A percentile compares a stretch with the other conserved stretches of the same genome.
phyloP scores from a whole-genome alignment of 192 early-diverging fungal genomes.

The Entomortierella lignicola region DNA sequence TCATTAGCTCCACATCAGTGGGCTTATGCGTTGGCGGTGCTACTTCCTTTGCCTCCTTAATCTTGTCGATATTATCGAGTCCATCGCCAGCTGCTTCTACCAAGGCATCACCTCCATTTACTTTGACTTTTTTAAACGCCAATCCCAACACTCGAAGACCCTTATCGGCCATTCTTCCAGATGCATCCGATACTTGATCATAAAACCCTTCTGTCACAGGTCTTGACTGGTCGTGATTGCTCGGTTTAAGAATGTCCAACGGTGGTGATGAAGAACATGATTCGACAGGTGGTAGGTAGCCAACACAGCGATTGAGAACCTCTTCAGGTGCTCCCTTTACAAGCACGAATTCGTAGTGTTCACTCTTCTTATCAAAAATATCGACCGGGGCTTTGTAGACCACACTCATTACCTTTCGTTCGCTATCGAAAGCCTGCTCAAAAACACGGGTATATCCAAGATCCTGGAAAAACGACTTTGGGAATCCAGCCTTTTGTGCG shows the following conservation, averaged over 20 bases:
- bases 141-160: slow-evolving; percentile 93
- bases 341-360: slow-evolving; percentile 68
- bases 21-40: slow-evolving; percentile 33
- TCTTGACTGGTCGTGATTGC: slow-evolving; percentile 45
- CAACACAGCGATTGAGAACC: slow-evolving; percentile 76
- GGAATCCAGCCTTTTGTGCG: slow-evolving; percentile 83
- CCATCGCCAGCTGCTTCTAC: slow-evolving; percentile 22
- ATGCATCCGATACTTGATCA: slow-evolving; percentile 70
- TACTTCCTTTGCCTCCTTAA: slow-evolving; percentile 65
- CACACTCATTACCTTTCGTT: slow-evolving; percentile 96
- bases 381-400: slow-evolving; percentile 65
- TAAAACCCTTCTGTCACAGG: slow-evolving; percentile 72
- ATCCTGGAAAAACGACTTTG: slow-evolving; percentile 71
- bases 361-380: not conserved
- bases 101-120: slow-evolving; percentile 30
- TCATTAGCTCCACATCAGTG: slow-evolving; percentile 37
- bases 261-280: slow-evolving; percentile 19
- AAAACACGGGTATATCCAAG: slow-evolving; percentile 72
- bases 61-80: slow-evolving; percentile 55
- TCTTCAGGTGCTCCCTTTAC: slow-evolving; percentile 96
- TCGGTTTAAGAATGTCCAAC: slow-evolving; percentile 45
- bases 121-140: slow-evolving; percentile 73
- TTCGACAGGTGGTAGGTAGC: slow-evolving; percentile 55
- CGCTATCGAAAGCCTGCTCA: slow-evolving; percentile 93
- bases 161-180: slow-evolving; percentile 78